Evolutionary conservation across 805 yeast genomes (phyloP).

Genomic region (Monosporozyma unispora): DNA sequence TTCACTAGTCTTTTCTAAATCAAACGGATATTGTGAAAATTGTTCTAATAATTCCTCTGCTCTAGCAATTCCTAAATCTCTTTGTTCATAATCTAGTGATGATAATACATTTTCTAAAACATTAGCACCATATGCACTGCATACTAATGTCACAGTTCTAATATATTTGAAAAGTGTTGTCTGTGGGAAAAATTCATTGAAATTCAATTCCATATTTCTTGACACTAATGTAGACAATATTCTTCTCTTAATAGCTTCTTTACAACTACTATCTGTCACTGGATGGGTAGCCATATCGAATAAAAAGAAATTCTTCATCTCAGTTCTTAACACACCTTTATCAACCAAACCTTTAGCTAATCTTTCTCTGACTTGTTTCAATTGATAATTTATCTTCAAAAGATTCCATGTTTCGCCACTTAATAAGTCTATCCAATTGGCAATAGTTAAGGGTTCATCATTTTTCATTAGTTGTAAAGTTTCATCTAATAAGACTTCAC

Average conservation of each 20-base stretch:
- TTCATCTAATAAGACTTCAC: slow-evolving; percentile 92
- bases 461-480: slow-evolving; percentile 81
- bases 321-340: slow-evolving; percentile 92
- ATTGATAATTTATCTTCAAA: slow-evolving; percentile 86
- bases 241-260: slow-evolving; percentile 70
- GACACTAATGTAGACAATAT: slow-evolving; percentile 60
- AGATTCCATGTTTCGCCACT: slow-evolving; percentile 97
- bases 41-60: slow-evolving; percentile 87
- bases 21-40: slow-evolving; percentile 80
- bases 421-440: slow-evolving; percentile 87
- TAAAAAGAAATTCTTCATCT: slow-evolving; percentile 83
- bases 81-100: slow-evolving; percentile 68
- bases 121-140: slow-evolving; percentile 91
- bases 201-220: slow-evolving; percentile 53
- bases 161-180: slow-evolving; percentile 59
- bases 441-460: slow-evolving; percentile 69
- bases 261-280: slow-evolving; percentile 73
- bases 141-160: slow-evolving; percentile 72
- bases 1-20: slow-evolving; percentile 42
- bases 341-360: slow-evolving; percentile 95
- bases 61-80: slow-evolving; percentile 86
- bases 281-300: slow-evolving; percentile 99
- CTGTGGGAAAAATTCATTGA: slow-evolving; percentile 60
- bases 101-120: slow-evolving; percentile 84
- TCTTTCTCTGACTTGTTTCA: slow-evolving; percentile 95